Conservation (phyloP, 805 yeast genomes). For the Metahyphopichia silvanorum region DNA sequence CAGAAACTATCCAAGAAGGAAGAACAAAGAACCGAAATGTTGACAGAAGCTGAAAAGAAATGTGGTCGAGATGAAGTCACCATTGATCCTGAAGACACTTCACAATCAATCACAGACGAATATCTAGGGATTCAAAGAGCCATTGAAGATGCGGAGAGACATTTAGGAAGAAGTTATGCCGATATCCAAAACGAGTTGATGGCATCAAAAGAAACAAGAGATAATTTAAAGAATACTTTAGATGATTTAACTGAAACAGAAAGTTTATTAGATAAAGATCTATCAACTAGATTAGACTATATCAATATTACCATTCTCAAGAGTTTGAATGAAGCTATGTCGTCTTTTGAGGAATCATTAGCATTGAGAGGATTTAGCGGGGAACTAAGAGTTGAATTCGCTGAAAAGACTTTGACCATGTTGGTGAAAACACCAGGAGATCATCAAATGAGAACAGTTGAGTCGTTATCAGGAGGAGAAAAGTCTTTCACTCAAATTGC, state of each 20-base stretch:
- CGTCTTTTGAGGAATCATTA: conserved; percentile 55
- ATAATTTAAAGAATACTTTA: conserved; percentile 39
- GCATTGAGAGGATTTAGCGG: conserved; percentile 74
- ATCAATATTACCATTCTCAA: conserved; percentile 30
- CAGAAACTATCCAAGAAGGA: conserved; percentile 10
- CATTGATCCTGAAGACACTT: conserved; percentile 35
- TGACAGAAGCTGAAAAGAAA: conserved; percentile 29
- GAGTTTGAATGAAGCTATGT: conserved; percentile 27
- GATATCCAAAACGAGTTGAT: conserved; percentile 49
- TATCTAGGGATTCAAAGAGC: conserved; percentile 43
- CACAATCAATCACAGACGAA: conserved; percentile 48
- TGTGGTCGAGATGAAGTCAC: conserved; percentile 49
- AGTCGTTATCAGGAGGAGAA: conserved; percentile 94
- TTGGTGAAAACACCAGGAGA: conserved; percentile 61
- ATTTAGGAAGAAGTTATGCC: conserved; percentile 54
- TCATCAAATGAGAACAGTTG: conserved; percentile 62
- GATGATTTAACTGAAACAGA: conserved; percentile 27
- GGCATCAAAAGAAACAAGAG: conserved; percentile 39
- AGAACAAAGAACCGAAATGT: conserved; percentile 12
- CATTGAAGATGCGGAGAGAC: conserved; percentile 50
- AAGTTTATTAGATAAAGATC: conserved; percentile 22
- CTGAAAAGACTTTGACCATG: conserved; percentile 48
- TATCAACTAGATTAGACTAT: conserved; percentile 28
- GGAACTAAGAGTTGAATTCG: conserved; percentile 59
- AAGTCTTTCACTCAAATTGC: conserved; percentile 92